phyloP scores from a whole-genome alignment of 2,329 filamentous ascomycete species.

The Escovopsis sp. region DNA sequence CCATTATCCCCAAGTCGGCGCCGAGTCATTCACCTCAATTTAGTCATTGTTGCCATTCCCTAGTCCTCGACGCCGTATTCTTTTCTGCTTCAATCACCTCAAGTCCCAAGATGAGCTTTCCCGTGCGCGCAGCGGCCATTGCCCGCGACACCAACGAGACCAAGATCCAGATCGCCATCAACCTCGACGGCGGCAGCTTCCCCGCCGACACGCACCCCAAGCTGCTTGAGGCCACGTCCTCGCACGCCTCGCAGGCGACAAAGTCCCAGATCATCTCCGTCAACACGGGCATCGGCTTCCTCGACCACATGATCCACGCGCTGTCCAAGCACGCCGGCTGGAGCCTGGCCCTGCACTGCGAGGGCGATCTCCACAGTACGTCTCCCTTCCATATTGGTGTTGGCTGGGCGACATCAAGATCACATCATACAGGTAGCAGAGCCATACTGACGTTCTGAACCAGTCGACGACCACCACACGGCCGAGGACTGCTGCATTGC shows the following conservation, averaged over 20 bases:
- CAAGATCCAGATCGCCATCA: conserved; percentile 84
- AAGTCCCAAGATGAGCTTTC: background rate
- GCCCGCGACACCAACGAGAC: conserved; percentile 95
- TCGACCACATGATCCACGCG: conserved; percentile 98
- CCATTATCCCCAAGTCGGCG: conserved; percentile 1
- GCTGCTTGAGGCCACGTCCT: conserved; percentile 35
- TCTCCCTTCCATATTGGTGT: background rate
- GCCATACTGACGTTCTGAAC: background rate
- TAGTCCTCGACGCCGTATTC: background rate
- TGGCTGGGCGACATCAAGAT: background rate
- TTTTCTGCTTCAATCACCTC: background rate
- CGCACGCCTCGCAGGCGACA: conserved; percentile 73
- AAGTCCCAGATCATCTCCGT: conserved; percentile 75
- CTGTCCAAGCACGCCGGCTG: conserved; percentile 91
- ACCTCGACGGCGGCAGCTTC: conserved; percentile 78
- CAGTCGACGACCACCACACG: conserved; percentile 97
- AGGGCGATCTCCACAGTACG: conserved; percentile 79
- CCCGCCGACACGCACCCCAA: conserved; percentile 47
- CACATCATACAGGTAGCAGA: background rate
- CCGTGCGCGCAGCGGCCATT: conserved; percentile 39
- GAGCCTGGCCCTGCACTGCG: conserved; percentile 70
- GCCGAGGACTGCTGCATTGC: conserved; percentile 91
- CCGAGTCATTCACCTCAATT: background rate
- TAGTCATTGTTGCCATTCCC: background rate
- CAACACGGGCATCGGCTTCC: conserved; percentile 88